These are phyloP conservation scores for Phytopythium helicoides DNA, from an alignment of 352 stramenopile genomes.

Conservation along the genomic window DNA sequence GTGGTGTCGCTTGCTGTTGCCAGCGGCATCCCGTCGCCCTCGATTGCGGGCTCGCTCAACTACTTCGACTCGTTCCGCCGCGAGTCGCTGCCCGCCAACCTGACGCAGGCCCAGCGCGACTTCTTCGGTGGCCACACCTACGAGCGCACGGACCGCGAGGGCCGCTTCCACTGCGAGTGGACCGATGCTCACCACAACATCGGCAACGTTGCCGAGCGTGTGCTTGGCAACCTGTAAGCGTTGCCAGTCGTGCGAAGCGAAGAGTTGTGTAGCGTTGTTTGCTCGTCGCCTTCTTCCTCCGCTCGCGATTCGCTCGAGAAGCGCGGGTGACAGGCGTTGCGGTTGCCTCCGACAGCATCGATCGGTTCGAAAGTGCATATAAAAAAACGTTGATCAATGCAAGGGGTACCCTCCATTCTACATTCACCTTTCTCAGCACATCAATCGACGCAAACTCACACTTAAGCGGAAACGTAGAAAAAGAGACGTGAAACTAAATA, in stretches of 20 bases:
- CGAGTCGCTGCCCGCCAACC: constrained; percentile 93
- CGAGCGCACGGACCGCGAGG: constrained; percentile 93
- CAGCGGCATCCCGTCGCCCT: constrained; percentile 91
- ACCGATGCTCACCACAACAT: constrained; percentile 97
- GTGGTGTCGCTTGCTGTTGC: constrained; percentile 96
- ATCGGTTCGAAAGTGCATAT: background rate
- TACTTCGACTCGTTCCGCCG: constrained; percentile 99
- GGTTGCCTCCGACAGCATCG: background rate
- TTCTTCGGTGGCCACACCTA: constrained; percentile 99
- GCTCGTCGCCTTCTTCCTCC: constrained; percentile 1
- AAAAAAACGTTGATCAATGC: constrained; percentile 4
- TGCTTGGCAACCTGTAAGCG: constrained; percentile 90
- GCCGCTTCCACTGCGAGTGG: constrained; percentile 97
- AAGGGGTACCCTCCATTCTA: no score
- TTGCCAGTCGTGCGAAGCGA: background rate
- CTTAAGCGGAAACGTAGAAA: no score
- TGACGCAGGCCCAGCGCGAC: constrained; percentile 99
- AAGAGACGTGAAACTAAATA: no score
- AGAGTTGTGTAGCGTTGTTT: background rate
- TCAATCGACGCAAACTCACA: no score
- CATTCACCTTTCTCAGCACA: no score
- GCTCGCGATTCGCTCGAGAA: no score
- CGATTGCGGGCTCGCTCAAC: constrained; percentile 91
- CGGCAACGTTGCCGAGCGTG: constrained; percentile 92
- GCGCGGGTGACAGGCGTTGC: no score